Evolutionary conservation across 805 yeast species (phyloP).

Genomic region (Tetrapisispora taiwanensis): DNA sequence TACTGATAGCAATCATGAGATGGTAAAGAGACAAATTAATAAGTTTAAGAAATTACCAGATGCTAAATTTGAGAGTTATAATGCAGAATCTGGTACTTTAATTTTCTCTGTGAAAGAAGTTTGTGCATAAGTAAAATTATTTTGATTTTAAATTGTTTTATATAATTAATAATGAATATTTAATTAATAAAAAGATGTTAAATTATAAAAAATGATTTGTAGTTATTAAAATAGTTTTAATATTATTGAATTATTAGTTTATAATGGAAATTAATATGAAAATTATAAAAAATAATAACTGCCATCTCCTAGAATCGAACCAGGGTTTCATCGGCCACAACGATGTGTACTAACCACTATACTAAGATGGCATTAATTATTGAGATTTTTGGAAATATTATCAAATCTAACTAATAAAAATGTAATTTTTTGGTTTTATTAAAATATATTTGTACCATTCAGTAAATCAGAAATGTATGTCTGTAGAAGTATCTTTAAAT

Average conservation of each 20-base stretch:
- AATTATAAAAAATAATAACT: not conserved
- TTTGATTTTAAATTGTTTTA: not conserved
- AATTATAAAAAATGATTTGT: no score
- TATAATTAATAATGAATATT: not conserved
- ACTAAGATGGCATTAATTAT: conserved; percentile 25
- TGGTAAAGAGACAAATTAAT: conserved; percentile 57
- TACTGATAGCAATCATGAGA: conserved; percentile 65
- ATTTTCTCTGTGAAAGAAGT: conserved; percentile 37
- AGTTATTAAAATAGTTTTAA: no score
- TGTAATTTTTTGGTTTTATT: no score
- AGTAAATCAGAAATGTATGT: no score
- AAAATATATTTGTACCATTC: no score
- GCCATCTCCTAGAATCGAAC: conserved; percentile 33
- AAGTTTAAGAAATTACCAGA: conserved; percentile 47
- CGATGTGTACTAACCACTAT: conserved; percentile 33
- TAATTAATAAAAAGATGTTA: not conserved
- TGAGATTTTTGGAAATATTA: no score
- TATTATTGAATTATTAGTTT: no score
- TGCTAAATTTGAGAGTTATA: conserved; percentile 64
- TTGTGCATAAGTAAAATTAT: not conserved
- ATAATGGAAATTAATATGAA: no score
- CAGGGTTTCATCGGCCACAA: conserved; percentile 33
- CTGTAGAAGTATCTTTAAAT: no score
- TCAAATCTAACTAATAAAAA: no score
- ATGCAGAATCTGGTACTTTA: conserved; percentile 67